A percentile compares a stretch with the other conserved stretches of the same genome.
Evolutionary conservation across 1,284 basidiomycete genomes (phyloP).

Genomic region (Pseudozyma sp.): DNA sequence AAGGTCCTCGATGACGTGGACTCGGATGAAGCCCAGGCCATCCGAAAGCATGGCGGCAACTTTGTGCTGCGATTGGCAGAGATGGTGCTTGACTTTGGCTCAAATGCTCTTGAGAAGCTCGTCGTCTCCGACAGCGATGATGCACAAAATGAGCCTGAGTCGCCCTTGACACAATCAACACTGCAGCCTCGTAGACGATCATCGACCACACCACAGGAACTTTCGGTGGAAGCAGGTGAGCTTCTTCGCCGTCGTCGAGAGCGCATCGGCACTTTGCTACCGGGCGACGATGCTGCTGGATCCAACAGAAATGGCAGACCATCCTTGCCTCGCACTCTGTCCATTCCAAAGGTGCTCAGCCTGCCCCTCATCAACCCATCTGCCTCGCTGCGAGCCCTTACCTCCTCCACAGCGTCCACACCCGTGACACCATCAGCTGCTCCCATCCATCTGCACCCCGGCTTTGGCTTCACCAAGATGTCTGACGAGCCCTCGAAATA

Average conservation of each 20-base stretch:
- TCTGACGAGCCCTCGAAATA: constrained; percentile 5
- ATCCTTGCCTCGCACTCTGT: constrained; percentile 29
- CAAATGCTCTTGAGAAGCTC: constrained; percentile 34
- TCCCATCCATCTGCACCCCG: constrained; percentile 20
- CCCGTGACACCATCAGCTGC: constrained; percentile 20
- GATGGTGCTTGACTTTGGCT: constrained; percentile 46
- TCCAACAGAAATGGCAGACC: background rate
- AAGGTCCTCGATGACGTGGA: constrained; percentile 16
- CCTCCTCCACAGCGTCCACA: constrained; percentile 27
- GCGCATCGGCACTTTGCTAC: constrained; percentile 12
- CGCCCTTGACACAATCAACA: background rate
- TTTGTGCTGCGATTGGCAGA: constrained; percentile 44
- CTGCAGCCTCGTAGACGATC: constrained; percentile 27
- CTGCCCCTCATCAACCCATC: constrained; percentile 36
- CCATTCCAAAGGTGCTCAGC: constrained; percentile 38
- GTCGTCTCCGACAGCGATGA: constrained; percentile 12
- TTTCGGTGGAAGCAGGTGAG: constrained; percentile 30
- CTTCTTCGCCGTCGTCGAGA: constrained; percentile 41
- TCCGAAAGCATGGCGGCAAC: constrained; percentile 32
- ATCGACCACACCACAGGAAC: constrained; percentile 39
- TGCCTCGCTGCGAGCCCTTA: constrained; percentile 27
- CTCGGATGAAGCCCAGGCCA: constrained; percentile 39
- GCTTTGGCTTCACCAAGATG: constrained; percentile 25
- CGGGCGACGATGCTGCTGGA: constrained; percentile 13
- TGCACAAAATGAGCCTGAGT: background rate